Evolutionary conservation across 2,329 filamentous ascomycete species (phyloP).

Genomic region (Aureobasidium sp.): DNA sequence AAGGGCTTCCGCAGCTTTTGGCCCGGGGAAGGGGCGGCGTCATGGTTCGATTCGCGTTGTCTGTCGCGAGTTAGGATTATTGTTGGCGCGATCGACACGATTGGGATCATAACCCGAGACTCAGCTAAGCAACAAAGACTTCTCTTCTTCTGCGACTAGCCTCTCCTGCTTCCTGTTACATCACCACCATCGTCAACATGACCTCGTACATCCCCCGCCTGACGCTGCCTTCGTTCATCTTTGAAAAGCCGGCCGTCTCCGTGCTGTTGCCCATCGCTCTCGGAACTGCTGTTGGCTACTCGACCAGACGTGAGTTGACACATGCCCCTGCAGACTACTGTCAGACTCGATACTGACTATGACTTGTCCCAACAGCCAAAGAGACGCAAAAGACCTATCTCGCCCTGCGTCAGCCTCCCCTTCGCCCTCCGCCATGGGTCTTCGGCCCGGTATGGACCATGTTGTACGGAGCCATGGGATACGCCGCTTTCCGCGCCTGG

Average conservation of each 20-base stretch:
- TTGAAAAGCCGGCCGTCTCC: slow-evolving; percentile 62
- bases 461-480: slow-evolving; percentile 69
- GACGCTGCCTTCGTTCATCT: slow-evolving; percentile 62
- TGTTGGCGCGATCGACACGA: not conserved
- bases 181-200: slow-evolving; percentile 40
- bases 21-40: not conserved
- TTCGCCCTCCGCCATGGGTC: slow-evolving; percentile 46
- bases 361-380: slow-evolving; percentile 32
- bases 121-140: not conserved
- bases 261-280: slow-evolving; percentile 67
- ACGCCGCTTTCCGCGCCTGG: slow-evolving; percentile 73
- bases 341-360: not conserved
- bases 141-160: not conserved
- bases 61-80: not conserved
- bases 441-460: slow-evolving; percentile 52
- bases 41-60: not conserved
- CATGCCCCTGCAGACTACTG: not conserved
- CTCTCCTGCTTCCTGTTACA: not conserved
- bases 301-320: slow-evolving; percentile 50
- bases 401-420: slow-evolving; percentile 54
- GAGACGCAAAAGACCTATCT: slow-evolving; percentile 55
- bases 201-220: slow-evolving; percentile 71
- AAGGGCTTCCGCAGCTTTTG: not conserved
- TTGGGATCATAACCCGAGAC: not conserved
- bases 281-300: slow-evolving; percentile 65